These are phyloP conservation scores for Candida glaebosa DNA, from an alignment of 805 yeast genomes.

Conservation along the genomic window DNA sequence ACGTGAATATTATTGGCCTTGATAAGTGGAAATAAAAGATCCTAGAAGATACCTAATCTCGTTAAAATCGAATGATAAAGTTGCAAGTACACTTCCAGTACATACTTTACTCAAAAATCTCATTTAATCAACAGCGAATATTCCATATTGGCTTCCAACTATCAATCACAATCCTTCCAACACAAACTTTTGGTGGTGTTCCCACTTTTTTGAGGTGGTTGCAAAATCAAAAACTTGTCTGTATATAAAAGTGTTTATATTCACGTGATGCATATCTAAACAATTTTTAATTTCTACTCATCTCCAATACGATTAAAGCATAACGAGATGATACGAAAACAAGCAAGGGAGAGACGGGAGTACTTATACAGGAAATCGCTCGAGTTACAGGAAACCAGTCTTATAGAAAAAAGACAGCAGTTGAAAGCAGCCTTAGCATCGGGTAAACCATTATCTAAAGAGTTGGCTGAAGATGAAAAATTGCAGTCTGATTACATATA, in stretches of 20 bases:
- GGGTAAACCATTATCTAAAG: constrained; percentile 88
- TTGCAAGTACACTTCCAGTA: too few relatives aligned
- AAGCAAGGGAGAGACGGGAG: constrained; percentile 95
- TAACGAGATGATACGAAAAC: constrained; percentile 65
- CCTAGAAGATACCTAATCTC: not conserved
- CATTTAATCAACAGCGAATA: too few relatives aligned
- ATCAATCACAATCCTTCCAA: too few relatives aligned
- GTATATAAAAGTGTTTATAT: not conserved
- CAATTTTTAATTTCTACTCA: constrained; percentile 5
- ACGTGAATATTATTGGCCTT: not conserved
- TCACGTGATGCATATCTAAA: not conserved
- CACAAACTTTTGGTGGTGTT: too few relatives aligned
- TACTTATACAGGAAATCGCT: constrained; percentile 85
- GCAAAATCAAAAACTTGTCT: too few relatives aligned
- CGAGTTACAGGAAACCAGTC: constrained; percentile 83
- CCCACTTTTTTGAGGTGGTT: too few relatives aligned
- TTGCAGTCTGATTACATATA: constrained; percentile 79
- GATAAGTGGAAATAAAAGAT: not conserved
- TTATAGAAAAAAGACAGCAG: constrained; percentile 82
- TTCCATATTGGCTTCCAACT: too few relatives aligned
- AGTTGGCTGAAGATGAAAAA: constrained; percentile 80
- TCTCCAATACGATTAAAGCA: not conserved
- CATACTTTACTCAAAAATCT: too few relatives aligned
- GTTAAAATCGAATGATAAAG: too few relatives aligned
- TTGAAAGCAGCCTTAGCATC: constrained; percentile 84